Evolutionary conservation across 2,329 filamentous ascomycete genomes (phyloP), one percentile per base, ranked within the genome.

Genomic region (Talaromyces sp.): DNA sequence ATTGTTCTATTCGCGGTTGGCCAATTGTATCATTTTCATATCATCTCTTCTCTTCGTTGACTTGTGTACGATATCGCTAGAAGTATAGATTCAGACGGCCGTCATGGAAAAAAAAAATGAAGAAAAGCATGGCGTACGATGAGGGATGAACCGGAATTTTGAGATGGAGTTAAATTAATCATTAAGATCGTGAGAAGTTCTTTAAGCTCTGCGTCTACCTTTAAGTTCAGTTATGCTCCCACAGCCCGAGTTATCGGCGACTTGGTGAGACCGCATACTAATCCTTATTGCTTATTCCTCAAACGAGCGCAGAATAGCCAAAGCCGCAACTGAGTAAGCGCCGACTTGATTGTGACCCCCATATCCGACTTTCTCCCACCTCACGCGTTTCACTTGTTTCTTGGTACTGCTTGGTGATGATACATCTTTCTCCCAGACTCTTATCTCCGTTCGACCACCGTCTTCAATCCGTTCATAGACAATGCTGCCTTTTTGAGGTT

Each of bases 321-420:
- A 64, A 14, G 75, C 74, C 45, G 77, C 76, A 50, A 71, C 72
- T 10, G 76, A 78, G 41, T 75, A 77, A n/a, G 75, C 75, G 14
- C 76, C 77, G 52, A 80, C 73, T n/a, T 73, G 72, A 60, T 80
- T 79, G 64, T 80, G 78, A 76, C 80, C 80, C 60, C 80, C 80
- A 62, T 81, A 78, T 62, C 72, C 70, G 37, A 81, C 75, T 59
- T 77, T 76, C 64, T 81, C 77, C 80, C 80, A 82, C 35, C 77
- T 69, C 5, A 81, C 76, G 47, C 67, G 76, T 66, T 81, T 82
- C 37, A 77, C 69, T 45, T 37, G 43, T 58, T 63, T 64, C 24
- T 35, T 45, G 31, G 47, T 56, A 5, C 19, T 39, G 22, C 56
- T 45, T 50, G 67, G 68, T 47, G 52, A 22, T n/a, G 39, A 41